Conservation (phyloP, 1,284 basidiomycete genomes). For the Inonotus hispidus region DNA sequence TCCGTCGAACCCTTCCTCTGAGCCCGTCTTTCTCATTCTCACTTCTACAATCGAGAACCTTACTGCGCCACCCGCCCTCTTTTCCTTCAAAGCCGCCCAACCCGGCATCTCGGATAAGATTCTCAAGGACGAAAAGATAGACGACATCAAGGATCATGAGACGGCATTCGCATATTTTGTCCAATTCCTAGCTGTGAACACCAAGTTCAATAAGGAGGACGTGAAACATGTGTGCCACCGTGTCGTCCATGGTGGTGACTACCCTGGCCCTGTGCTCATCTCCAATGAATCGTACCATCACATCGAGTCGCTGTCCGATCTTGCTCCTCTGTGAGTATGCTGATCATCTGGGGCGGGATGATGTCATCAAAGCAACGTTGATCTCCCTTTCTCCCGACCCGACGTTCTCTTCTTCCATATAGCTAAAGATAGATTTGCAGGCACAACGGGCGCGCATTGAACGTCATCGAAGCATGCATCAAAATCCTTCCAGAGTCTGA, state of each 20-base stretch:
- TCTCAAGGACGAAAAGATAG: constrained; percentile 34
- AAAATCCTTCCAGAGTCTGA: constrained; percentile 54
- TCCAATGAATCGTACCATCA: constrained; percentile 55
- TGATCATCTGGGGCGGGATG: constrained; percentile 35
- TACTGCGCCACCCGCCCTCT: constrained; percentile 47
- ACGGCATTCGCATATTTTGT: constrained; percentile 65
- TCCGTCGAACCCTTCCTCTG: constrained; percentile 15
- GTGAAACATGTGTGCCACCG: constrained; percentile 61
- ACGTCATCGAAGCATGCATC: constrained; percentile 58
- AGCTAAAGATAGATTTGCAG: constrained; percentile 28
- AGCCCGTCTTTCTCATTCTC: constrained; percentile 42
- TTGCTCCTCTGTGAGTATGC: constrained; percentile 69
- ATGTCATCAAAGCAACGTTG: constrained; percentile 37
- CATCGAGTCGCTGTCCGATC: constrained; percentile 70
- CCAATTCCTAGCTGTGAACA: constrained; percentile 38
- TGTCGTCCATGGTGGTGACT: constrained; percentile 82
- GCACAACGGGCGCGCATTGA: constrained; percentile 58
- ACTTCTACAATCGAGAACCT: constrained; percentile 52
- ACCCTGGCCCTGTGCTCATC: constrained; percentile 62
- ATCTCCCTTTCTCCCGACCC: constrained; percentile 53
- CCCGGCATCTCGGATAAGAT: constrained; percentile 25
- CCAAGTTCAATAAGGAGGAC: constrained; percentile 37
- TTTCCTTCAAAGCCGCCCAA: constrained; percentile 36
- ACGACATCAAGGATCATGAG: constrained; percentile 47
- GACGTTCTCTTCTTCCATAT: constrained; percentile 45